Evolutionary conservation across 306 rosid species (phyloP), one percentile per base, ranked within the genome.

Genomic region (Cyclanthera cordifolia): DNA sequence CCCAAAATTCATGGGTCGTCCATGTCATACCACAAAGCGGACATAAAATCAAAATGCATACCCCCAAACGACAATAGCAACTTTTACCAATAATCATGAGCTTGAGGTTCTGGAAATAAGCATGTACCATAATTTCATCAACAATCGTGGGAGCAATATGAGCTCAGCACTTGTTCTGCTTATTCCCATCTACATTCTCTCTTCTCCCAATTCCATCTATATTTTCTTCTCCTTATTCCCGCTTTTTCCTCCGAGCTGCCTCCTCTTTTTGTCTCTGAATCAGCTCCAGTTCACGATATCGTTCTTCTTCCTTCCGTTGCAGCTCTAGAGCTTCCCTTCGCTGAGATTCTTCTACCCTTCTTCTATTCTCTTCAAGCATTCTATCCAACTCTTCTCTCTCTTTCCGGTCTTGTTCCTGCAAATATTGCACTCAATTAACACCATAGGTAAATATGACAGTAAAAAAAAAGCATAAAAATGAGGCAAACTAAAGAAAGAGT

Each of bases 271-370:
- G 97, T 72, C 97, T 82, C 46, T 76, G 90, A 53, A 87, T 84
- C 82, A 85, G 79, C 83, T 84, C 96, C 71, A 87, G 78, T 72
- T 90, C 96, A 75, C 88, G 74, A 56, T 80, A 86, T 2, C 96
- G 86, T 67, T 90, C 96, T 80, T 90, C 96, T 67, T 90, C 96
- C 81, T 85, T 87, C 59, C 87, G 75, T 56, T 87, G 95, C 72
- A 8, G 87, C 77, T 90, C 95, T 53, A 85, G 65, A 73, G 97
- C 95, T 82, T 90, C 96, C 77, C 85, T 85, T 80, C 84, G 80
- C 75, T 90, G 95, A 73, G 95, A 41, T 83, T 90, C 95, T 77
- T 90, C 97, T 72, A 90, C 97, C 75, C 95, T 85, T 84, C 97
- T 85, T 74, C 80, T 82, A 74, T 90, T 90, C 80, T 90, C 97